These are phyloP conservation scores for Daldinia decipiens DNA, from an alignment of 495 filamentous ascomycete genomes.

Conservation along the genomic window DNA sequence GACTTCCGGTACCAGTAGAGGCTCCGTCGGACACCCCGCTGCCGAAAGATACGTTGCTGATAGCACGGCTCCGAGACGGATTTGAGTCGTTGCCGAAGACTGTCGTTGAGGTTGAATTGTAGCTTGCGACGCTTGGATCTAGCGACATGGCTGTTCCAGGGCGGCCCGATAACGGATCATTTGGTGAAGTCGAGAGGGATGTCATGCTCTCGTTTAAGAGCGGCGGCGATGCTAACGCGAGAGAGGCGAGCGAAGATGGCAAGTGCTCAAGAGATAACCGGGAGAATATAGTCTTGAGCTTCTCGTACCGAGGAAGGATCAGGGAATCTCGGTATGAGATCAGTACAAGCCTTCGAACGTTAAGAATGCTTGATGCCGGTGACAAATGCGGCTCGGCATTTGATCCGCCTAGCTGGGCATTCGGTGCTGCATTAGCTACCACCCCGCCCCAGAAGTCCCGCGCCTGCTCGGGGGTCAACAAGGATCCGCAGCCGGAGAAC, in stretches of 20 bases:
- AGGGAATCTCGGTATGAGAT: conserved; percentile 90
- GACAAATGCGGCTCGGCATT: conserved; percentile 48
- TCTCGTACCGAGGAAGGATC: conserved; percentile 84
- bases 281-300: conserved; percentile 89
- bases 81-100: conserved; percentile 70
- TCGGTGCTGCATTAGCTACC: conserved; percentile 44
- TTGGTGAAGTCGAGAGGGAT: conserved; percentile 55
- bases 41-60: conserved; percentile 85
- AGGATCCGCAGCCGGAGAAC: conserved; percentile 81
- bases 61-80: conserved; percentile 73
- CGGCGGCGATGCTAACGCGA: conserved; percentile 55
- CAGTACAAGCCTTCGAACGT: conserved; percentile 88
- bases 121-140: conserved; percentile 74
- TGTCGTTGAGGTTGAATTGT: conserved; percentile 78
- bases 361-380: conserved; percentile 65
- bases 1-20: conserved; percentile 59
- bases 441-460: conserved; percentile 87
- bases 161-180: conserved; percentile 48
- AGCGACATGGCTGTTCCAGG: conserved; percentile 77
- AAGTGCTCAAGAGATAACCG: conserved; percentile 84
- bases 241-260: conserved; percentile 67
- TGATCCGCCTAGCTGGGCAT: conserved; percentile 16
- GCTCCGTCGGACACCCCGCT: conserved; percentile 53
- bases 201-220: conserved; percentile 53
- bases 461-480: conserved; percentile 80